Evolutionary conservation across 208 protist genomes (phyloP).

Genomic region (Trichomonas vaginalis): DNA sequence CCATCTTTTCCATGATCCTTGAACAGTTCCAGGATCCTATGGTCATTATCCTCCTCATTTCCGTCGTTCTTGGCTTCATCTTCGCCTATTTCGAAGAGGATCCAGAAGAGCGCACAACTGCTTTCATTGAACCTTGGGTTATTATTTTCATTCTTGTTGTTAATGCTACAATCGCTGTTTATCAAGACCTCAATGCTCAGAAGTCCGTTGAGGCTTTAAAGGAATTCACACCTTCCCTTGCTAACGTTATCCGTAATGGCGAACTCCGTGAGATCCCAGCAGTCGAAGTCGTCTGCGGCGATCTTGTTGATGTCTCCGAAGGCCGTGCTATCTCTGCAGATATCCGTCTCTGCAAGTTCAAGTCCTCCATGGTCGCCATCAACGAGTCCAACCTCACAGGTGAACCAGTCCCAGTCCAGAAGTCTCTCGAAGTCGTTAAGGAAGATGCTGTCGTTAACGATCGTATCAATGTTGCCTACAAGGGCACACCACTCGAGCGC

Average conservation of each 20-base stretch:
- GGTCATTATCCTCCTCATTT: slow-evolving; percentile 58
- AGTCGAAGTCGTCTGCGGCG: slow-evolving; percentile 69
- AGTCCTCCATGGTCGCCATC: slow-evolving; percentile 40
- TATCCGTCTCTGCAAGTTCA: slow-evolving; percentile 58
- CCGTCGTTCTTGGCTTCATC: slow-evolving; percentile 56
- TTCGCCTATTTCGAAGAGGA: slow-evolving; percentile 52
- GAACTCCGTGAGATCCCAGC: slow-evolving; percentile 41
- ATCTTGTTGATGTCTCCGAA: slow-evolving; percentile 67
- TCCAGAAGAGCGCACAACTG: slow-evolving; percentile 21
- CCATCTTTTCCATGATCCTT: slow-evolving; percentile 57
- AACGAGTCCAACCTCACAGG: slow-evolving; percentile 69
- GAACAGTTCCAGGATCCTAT: slow-evolving; percentile 66
- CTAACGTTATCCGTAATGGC: slow-evolving; percentile 46
- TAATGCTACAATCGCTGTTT: slow-evolving; percentile 70
- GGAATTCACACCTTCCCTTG: slow-evolving; percentile 34
- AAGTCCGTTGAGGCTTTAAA: slow-evolving; percentile 55
- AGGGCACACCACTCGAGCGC: slow-evolving; percentile 62
- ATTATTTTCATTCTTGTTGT: slow-evolving; percentile 73
- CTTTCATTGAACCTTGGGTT: slow-evolving; percentile 71
- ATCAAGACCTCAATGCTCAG: slow-evolving; percentile 68
- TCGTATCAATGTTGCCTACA: slow-evolving; percentile 31
- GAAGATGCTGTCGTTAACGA: slow-evolving; percentile 18
- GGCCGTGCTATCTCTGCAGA: slow-evolving; percentile 82
- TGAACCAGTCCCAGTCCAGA: slow-evolving; percentile 54
- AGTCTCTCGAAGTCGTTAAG: slow-evolving; percentile 26